phyloP scores from a whole-genome alignment of 768 basidiomycete species.

The Kwoniella europaea region DNA sequence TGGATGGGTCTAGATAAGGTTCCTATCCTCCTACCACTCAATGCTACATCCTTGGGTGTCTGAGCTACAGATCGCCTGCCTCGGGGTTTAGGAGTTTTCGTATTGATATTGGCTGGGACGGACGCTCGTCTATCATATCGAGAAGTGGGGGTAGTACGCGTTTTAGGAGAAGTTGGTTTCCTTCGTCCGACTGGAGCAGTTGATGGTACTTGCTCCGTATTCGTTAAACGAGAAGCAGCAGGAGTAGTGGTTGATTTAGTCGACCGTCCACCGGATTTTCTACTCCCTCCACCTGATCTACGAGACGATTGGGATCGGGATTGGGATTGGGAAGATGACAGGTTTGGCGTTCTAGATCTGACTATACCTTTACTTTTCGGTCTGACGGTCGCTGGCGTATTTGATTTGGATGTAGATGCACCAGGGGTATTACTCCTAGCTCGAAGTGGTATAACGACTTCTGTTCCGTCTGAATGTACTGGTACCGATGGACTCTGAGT shows the following conservation, averaged over 20 bases:
- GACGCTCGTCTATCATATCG: slow-evolving; percentile 17
- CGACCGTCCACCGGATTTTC: neutral
- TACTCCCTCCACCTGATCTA: slow-evolving; percentile 1
- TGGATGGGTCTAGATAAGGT: slow-evolving; percentile 23
- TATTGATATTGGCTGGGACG: neutral
- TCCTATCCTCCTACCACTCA: slow-evolving; percentile 26
- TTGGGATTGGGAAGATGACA: slow-evolving; percentile 4
- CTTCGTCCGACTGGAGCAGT: neutral
- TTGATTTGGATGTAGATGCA: neutral
- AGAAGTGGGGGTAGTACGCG: neutral
- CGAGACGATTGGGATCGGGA: neutral
- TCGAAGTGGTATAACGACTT: slow-evolving; percentile 12
- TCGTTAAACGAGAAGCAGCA: slow-evolving; percentile 1
- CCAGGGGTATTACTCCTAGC: slow-evolving; percentile 3
- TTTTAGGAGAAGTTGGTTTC: slow-evolving; percentile 1
- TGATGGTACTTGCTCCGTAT: neutral
- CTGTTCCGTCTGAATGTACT: slow-evolving; percentile 16
- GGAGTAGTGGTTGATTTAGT: neutral
- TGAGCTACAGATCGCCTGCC: slow-evolving; percentile 14
- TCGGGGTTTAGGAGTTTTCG: neutral
- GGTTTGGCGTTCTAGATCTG: slow-evolving; percentile 4
- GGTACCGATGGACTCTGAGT: neutral
- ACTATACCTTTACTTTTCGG: slow-evolving; percentile 15
- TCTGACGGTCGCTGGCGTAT: slow-evolving; percentile 11
- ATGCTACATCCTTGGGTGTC: slow-evolving; percentile 21